Conservation (phyloP, 164 flowering plant genomes). For the Macadamia integrifolia region DNA sequence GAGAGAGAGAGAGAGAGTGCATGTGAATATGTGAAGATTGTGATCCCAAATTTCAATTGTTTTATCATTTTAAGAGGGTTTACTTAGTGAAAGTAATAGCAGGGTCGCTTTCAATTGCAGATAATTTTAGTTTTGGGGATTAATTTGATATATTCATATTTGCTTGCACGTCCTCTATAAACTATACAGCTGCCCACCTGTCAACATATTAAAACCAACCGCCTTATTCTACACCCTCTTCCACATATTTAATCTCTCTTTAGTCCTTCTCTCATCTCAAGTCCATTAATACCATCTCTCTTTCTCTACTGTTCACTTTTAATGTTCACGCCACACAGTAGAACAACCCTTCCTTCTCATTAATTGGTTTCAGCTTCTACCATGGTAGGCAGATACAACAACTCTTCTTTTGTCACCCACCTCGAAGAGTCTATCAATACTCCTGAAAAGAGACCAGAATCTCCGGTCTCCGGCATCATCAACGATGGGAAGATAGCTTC, state of each 20-base stretch:
- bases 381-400: constrained; percentile 42
- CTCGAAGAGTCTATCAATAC: constrained; percentile 30
- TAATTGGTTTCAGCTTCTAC: not conserved
- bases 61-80: not conserved
- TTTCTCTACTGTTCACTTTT: not conserved
- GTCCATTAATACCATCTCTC: not conserved
- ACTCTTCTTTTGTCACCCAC: constrained; percentile 8
- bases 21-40: not conserved
- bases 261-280: not conserved
- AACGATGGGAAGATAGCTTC: constrained; percentile 37
- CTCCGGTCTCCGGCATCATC: constrained; percentile 23
- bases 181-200: constrained; percentile 31
- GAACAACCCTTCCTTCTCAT: not conserved
- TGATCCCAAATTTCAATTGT: not conserved
- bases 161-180: constrained; percentile 57
- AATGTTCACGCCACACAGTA: not conserved
- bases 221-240: constrained; percentile 8
- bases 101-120: constrained; percentile 20
- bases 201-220: constrained; percentile 22
- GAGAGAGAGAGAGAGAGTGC: constrained; percentile 3
- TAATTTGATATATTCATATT: constrained; percentile 21
- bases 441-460: constrained; percentile 32
- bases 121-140: constrained; percentile 6
- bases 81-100: not conserved
- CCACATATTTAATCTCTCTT: not conserved